phyloP scores from a whole-genome alignment of 345 rosid species.

The Garcia nutans region DNA sequence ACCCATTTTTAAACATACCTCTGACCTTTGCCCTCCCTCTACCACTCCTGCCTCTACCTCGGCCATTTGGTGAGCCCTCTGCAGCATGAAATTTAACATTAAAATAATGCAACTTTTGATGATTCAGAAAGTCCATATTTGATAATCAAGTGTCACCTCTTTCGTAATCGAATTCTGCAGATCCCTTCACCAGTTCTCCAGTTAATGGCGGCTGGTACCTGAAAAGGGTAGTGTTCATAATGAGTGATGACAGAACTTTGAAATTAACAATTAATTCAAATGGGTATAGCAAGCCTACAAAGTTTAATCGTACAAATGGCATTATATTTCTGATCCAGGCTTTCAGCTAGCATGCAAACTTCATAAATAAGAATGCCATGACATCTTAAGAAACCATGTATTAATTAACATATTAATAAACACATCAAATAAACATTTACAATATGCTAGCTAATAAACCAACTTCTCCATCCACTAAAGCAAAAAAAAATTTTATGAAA shows the following conservation, averaged over 20 bases:
- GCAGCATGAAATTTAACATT: constrained; percentile 1
- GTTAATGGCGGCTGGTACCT: constrained; percentile 36
- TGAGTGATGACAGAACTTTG: neutral
- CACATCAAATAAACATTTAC: neutral
- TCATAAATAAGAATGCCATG: neutral
- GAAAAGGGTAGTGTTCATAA: neutral
- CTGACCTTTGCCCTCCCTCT: constrained; percentile 30
- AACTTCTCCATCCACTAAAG: neutral
- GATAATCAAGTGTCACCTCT: constrained; percentile 19
- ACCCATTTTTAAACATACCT: constrained; percentile 18
- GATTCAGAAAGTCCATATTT: neutral
- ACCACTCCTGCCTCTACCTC: constrained; percentile 31
- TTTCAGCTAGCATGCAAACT: neutral
- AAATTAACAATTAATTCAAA: neutral
- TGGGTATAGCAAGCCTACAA: neutral
- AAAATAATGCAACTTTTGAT: neutral
- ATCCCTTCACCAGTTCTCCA: constrained; percentile 31
- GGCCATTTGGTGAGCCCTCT: constrained; percentile 35
- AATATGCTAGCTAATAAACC: neutral
- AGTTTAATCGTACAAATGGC: neutral
- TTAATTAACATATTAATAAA: neutral
- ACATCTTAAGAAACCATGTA: neutral
- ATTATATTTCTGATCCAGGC: neutral
- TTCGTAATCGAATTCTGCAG: constrained; percentile 31
- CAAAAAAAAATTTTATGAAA: neutral